These are phyloP conservation scores for Chaetomiaceae sp. DNA, from an alignment of 2,329 filamentous ascomycete genomes.

Conservation along the genomic window DNA sequence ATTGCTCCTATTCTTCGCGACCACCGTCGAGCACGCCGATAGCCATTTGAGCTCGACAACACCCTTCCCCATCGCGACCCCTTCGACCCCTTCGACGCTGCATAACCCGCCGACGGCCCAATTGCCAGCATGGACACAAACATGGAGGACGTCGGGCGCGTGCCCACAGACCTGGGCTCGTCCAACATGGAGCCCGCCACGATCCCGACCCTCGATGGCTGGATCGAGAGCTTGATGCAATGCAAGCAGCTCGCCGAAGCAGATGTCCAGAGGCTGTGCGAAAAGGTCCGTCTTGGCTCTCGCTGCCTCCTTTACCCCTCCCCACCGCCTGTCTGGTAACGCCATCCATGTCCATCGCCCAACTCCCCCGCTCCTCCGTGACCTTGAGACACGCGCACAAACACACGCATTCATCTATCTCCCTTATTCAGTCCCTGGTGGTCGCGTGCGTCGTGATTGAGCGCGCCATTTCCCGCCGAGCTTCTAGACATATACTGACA, in stretches of 20 bases:
- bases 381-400: too few species aligned
- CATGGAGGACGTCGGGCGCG: slow-evolving; percentile 95
- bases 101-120: slow-evolving; percentile 7
- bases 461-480: not conserved
- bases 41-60: slow-evolving; percentile 14
- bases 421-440: not conserved
- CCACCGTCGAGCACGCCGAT: not conserved
- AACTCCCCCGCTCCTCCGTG: not conserved
- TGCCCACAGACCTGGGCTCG: slow-evolving; percentile 72
- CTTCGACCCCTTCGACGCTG: not conserved
- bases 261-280: slow-evolving; percentile 94
- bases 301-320: not conserved
- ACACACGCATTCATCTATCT: too few species aligned
- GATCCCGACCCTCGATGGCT: slow-evolving; percentile 90
- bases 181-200: slow-evolving; percentile 71
- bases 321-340: not conserved
- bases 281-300: slow-evolving; percentile 66
- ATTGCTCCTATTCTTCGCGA: slow-evolving; percentile 19
- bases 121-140: slow-evolving; percentile 77
- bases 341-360: too few species aligned
- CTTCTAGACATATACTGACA: slow-evolving; percentile 29
- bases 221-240: slow-evolving; percentile 97
- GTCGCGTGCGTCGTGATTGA: too few species aligned
- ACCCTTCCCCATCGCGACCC: slow-evolving; percentile 12
- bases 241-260: slow-evolving; percentile 97